Evolutionary conservation across 1,284 basidiomycete genomes (phyloP).

Genomic region (Laetiporus sulphureus): DNA sequence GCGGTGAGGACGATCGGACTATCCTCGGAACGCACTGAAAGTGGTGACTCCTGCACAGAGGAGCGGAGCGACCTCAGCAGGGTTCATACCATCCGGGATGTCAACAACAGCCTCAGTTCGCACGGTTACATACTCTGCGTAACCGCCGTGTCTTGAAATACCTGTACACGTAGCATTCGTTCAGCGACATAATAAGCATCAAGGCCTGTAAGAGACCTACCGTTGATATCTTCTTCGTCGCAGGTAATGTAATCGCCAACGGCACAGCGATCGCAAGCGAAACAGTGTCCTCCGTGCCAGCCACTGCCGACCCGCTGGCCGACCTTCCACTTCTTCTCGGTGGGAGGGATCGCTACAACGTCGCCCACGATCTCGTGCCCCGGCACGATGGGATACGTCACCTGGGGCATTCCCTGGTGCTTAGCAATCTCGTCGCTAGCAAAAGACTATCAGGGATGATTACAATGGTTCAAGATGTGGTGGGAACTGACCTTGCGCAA

Average conservation of each 20-base stretch:
- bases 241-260: neutral
- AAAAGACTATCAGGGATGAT: neutral
- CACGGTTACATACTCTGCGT: slow-evolving; percentile 16
- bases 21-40: slow-evolving; percentile 11
- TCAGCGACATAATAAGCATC: too few species aligned
- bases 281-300: slow-evolving; percentile 1
- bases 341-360: slow-evolving; percentile 16
- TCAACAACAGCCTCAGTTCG: slow-evolving; percentile 45
- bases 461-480: slow-evolving; percentile 6
- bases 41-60: slow-evolving; percentile 57
- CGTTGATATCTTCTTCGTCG: neutral
- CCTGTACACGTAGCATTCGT: too few species aligned
- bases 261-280: neutral
- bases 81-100: slow-evolving; percentile 63
- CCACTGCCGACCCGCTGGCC: slow-evolving; percentile 22
- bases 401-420: neutral
- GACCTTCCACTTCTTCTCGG: slow-evolving; percentile 17
- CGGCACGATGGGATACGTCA: slow-evolving; percentile 15
- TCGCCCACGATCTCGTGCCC: slow-evolving; percentile 24
- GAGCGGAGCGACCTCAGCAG: slow-evolving; percentile 76
- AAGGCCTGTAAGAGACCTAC: neutral
- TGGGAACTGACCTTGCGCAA: too few species aligned
- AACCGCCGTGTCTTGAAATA: slow-evolving; percentile 10
- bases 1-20: neutral
- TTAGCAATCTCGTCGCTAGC: neutral